Evolutionary conservation across 2,329 filamentous ascomycete species (phyloP).

Genomic region (Pyricularia pennisetigena): DNA sequence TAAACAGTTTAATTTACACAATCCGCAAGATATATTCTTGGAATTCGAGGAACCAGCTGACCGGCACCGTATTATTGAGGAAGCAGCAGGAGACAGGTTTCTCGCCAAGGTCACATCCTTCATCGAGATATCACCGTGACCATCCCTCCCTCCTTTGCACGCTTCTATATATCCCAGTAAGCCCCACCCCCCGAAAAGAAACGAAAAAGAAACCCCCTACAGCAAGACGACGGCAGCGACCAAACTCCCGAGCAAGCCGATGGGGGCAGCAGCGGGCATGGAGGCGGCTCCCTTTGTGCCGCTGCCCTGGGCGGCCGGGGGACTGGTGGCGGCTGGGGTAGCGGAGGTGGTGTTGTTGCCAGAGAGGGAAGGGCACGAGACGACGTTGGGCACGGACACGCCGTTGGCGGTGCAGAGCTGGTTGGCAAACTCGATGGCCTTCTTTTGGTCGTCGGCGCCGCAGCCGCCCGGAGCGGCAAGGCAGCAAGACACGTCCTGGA

Average conservation of each 20-base stretch:
- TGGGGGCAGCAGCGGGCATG: conserved; percentile 5
- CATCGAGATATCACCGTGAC: not conserved
- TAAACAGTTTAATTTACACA: not conserved
- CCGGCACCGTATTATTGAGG: not conserved
- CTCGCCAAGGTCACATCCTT: not conserved
- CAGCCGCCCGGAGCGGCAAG: conserved; percentile 18
- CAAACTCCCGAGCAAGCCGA: conserved; percentile 12
- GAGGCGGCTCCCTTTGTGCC: conserved; percentile 6
- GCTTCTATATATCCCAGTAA: not conserved
- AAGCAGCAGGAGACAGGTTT: not conserved
- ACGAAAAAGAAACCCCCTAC: not conserved
- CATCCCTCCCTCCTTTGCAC: not conserved
- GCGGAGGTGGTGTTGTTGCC: conserved; percentile 7
- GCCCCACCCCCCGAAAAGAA: too few relatives aligned
- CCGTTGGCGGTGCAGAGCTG: conserved; percentile 21
- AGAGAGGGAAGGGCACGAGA: conserved; percentile 13
- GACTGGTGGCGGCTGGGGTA: conserved; percentile 6
- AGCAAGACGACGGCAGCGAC: conserved; percentile 13
- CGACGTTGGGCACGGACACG: conserved; percentile 22
- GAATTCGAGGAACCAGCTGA: not conserved
- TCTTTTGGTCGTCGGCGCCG: conserved; percentile 16
- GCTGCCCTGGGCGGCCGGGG: conserved; percentile 7
- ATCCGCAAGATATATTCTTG: not conserved
- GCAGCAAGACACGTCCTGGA: conserved; percentile 28
- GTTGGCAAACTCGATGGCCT: conserved; percentile 20